Conservation (phyloP, 2,329 filamentous ascomycete species). For the Verticillium nubilum region DNA sequence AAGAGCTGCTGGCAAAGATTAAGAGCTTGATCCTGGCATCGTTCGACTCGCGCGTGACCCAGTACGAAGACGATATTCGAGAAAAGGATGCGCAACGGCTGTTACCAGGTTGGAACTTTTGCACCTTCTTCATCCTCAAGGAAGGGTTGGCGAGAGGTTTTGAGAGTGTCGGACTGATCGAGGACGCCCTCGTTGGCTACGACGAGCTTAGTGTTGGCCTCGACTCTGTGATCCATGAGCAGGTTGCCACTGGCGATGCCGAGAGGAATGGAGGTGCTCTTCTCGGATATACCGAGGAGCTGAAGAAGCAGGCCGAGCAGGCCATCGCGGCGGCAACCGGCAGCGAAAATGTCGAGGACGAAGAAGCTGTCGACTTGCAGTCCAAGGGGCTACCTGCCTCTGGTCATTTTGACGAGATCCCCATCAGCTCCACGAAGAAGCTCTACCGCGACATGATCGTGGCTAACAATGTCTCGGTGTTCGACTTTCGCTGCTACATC, state of each 20-base stretch:
- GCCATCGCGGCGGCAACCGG: slow-evolving; percentile 35
- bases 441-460: slow-evolving; percentile 88
- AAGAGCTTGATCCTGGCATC: slow-evolving; percentile 82
- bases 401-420: slow-evolving; percentile 50
- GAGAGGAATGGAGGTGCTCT: slow-evolving; percentile 69
- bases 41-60: slow-evolving; percentile 83
- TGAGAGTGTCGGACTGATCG: slow-evolving; percentile 91
- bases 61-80: slow-evolving; percentile 96
- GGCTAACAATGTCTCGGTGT: slow-evolving; percentile 89
- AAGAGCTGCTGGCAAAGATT: slow-evolving; percentile 77
- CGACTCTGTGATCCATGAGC: slow-evolving; percentile 75
- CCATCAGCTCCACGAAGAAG: slow-evolving; percentile 63
- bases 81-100: slow-evolving; percentile 85
- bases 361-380: slow-evolving; percentile 46
- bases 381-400: slow-evolving; percentile 23
- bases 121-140: slow-evolving; percentile 97
- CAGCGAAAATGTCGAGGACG: slow-evolving; percentile 25
- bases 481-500: slow-evolving; percentile 92
- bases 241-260: slow-evolving; percentile 51
- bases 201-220: slow-evolving; percentile 88
- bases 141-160: slow-evolving; percentile 91
- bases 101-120: slow-evolving; percentile 97
- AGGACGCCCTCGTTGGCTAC: slow-evolving; percentile 91
- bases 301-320: slow-evolving; percentile 54
- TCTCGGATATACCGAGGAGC: slow-evolving; percentile 65